phyloP scores from a whole-genome alignment of 345 rosid genomes.

The Acer saccharum region DNA sequence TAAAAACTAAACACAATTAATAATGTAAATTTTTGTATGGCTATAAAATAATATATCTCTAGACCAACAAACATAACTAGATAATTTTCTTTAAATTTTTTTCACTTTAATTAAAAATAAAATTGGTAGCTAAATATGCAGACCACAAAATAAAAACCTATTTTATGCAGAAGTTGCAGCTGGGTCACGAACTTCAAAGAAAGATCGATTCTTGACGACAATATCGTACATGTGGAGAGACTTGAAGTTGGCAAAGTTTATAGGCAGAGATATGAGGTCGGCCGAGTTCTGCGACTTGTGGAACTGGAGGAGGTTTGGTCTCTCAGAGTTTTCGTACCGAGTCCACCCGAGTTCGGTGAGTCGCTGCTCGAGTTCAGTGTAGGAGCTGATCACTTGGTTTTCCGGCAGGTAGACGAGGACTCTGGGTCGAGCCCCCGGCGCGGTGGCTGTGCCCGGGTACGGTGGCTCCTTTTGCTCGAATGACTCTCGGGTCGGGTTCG shows the following conservation, averaged over 20 bases:
- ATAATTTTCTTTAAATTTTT: no score
- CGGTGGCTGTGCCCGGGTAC: slow-evolving; percentile 54
- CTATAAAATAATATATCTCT: background rate
- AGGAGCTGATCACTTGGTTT: slow-evolving; percentile 56
- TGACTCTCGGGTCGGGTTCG: slow-evolving; percentile 62
- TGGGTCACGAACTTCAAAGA: slow-evolving; percentile 61
- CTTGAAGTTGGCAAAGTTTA: slow-evolving; percentile 39
- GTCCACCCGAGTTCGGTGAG: slow-evolving; percentile 66
- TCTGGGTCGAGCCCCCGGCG: slow-evolving; percentile 71
- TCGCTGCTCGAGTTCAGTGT: slow-evolving; percentile 50
- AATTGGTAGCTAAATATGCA: background rate
- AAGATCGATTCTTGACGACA: slow-evolving; percentile 63
- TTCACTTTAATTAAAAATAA: background rate
- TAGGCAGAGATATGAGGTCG: slow-evolving; percentile 61
- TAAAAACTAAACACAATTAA: background rate
- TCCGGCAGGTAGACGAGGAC: slow-evolving; percentile 63
- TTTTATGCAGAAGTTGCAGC: background rate
- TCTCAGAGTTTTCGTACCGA: slow-evolving; percentile 42
- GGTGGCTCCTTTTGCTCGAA: slow-evolving; percentile 55
- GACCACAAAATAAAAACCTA: background rate
- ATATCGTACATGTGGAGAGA: slow-evolving; percentile 63
- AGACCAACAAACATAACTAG: background rate
- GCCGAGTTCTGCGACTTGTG: slow-evolving; percentile 50
- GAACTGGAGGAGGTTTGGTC: slow-evolving; percentile 57
- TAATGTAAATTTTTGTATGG: background rate